These are phyloP conservation scores for Brassica nigra DNA, from an alignment of 345 rosid species.

Conservation along the genomic window DNA sequence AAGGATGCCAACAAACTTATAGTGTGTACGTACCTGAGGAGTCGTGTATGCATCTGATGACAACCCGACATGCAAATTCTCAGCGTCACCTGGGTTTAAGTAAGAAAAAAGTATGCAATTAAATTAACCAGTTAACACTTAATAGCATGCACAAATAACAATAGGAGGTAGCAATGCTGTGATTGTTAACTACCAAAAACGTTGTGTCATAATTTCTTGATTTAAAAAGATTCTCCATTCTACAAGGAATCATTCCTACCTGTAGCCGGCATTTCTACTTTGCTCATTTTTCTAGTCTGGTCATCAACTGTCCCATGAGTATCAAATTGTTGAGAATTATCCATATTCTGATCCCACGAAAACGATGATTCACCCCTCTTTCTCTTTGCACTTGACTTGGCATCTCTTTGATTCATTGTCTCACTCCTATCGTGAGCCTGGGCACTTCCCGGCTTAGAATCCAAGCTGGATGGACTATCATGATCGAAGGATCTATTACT, in stretches of 20 bases:
- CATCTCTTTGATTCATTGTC: constrained; percentile 56
- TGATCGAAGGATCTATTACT: constrained; percentile 80
- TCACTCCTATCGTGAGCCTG: constrained; percentile 82
- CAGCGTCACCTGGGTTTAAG: constrained; percentile 50
- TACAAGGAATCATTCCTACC: constrained; percentile 44
- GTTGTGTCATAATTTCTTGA: not conserved
- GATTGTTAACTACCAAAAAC: not conserved
- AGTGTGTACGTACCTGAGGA: constrained; percentile 51
- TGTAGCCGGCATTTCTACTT: constrained; percentile 59
- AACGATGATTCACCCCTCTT: constrained; percentile 73
- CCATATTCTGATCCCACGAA: constrained; percentile 53
- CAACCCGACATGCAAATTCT: constrained; percentile 58
- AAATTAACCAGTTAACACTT: constrained; percentile 1
- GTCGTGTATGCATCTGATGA: constrained; percentile 49
- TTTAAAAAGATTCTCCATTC: constrained; percentile 40
- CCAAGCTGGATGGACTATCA: constrained; percentile 94
- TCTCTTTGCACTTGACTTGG: constrained; percentile 64
- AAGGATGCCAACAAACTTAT: not conserved
- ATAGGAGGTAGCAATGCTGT: not conserved
- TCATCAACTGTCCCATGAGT: constrained; percentile 41
- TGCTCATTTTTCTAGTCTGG: constrained; percentile 63
- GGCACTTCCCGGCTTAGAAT: constrained; percentile 75
- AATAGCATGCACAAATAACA: not conserved
- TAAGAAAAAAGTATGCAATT: not conserved
- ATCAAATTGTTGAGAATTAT: constrained; percentile 58